These are phyloP conservation scores for Sindora glabra DNA, from an alignment of 306 rosid species.

Conservation along the genomic window DNA sequence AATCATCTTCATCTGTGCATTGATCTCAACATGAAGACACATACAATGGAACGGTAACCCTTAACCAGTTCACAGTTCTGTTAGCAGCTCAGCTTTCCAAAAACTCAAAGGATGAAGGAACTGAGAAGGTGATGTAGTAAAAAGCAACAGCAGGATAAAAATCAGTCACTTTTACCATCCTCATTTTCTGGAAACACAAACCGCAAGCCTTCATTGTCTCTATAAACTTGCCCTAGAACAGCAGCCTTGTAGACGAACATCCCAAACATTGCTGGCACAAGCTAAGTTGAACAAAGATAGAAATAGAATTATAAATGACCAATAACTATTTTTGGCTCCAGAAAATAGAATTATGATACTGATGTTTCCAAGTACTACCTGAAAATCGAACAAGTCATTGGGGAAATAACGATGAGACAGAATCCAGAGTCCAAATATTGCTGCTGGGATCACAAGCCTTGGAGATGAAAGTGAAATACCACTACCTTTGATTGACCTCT, in stretches of 20 bases:
- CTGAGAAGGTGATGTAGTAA: background rate
- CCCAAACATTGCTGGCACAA: slow-evolving; percentile 93
- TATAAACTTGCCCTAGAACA: slow-evolving; percentile 74
- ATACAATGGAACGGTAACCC: background rate
- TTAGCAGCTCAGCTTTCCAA: slow-evolving; percentile 1
- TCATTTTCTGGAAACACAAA: slow-evolving; percentile 59
- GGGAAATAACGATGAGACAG: slow-evolving; percentile 54
- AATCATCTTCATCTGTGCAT: background rate
- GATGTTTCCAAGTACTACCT: slow-evolving; percentile 40
- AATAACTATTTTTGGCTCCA: background rate
- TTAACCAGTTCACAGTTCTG: background rate
- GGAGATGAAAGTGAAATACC: slow-evolving; percentile 85
- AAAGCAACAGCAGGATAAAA: background rate
- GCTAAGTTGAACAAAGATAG: slow-evolving; percentile 39
- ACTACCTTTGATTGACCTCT: slow-evolving; percentile 64
- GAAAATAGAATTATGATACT: background rate
- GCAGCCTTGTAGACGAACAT: slow-evolving; percentile 95
- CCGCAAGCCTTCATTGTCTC: slow-evolving; percentile 75
- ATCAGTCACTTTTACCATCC: slow-evolving; percentile 19
- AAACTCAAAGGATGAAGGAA: background rate
- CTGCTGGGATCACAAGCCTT: slow-evolving; percentile 84
- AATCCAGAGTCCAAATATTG: slow-evolving; percentile 70
- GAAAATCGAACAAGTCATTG: slow-evolving; percentile 70
- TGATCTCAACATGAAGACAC: background rate
- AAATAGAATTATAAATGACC: background rate